A percentile compares a stretch with the other conserved stretches of the same genome.
Conservation (phyloP, 352 stramenopile genomes). For the Saprolegnia parasitica region DNA sequence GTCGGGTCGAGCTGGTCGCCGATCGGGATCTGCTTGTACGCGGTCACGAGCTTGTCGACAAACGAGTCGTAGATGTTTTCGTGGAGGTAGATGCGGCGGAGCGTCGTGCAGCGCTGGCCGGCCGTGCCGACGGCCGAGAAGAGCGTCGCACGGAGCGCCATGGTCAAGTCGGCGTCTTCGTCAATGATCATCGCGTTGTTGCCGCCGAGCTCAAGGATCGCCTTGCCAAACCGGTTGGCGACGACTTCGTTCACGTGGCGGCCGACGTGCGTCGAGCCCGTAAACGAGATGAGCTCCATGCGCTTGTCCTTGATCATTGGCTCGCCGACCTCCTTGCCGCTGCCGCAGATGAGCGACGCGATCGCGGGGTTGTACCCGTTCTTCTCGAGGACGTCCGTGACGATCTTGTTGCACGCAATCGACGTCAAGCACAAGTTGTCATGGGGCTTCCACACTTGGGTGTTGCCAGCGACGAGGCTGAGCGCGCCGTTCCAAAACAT, state of each 20-base stretch:
- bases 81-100: conserved; percentile 89
- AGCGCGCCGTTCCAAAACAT: conserved; percentile 86
- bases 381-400: conserved; percentile 80
- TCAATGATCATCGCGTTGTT: conserved; percentile 95
- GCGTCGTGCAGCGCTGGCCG: conserved; percentile 88
- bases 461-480: conserved; percentile 89
- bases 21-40: conserved; percentile 87
- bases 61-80: conserved; percentile 89
- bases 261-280: conserved; percentile 81
- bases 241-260: conserved; percentile 84
- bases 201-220: conserved; percentile 87
- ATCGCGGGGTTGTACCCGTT: conserved; percentile 82
- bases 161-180: conserved; percentile 85
- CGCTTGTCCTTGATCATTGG: conserved; percentile 78
- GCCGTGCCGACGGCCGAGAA: conserved; percentile 91
- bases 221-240: conserved; percentile 87
- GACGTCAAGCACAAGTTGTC: conserved; percentile 81
- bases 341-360: conserved; percentile 79
- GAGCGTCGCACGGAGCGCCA: conserved; percentile 79
- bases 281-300: conserved; percentile 89
- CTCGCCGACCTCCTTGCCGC: conserved; percentile 77
- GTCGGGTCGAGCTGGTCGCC: conserved; percentile 80
- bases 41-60: conserved; percentile 67
- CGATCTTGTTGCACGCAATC: conserved; percentile 89
- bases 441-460: conserved; percentile 86